A percentile compares a stretch with the other conserved stretches of the same genome.
Conservation (phyloP, 2,329 filamentous ascomycete genomes). For the Blastomyces percursus region DNA sequence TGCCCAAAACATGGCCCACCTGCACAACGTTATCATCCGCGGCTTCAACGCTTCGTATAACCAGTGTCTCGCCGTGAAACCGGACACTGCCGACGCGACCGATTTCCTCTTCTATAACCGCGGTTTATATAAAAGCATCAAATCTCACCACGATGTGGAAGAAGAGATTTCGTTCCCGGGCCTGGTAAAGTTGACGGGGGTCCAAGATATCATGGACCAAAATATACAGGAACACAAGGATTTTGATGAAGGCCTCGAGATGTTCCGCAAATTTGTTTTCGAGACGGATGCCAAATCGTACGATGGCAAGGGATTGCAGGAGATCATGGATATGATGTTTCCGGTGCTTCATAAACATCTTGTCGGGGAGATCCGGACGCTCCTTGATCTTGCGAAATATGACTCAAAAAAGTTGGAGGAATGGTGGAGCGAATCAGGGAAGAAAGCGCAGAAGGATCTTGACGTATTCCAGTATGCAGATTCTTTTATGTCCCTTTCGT, state of each 20-base stretch:
- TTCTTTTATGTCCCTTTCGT: not conserved
- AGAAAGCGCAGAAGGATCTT: slow-evolving; percentile 12
- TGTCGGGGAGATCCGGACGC: slow-evolving; percentile 18
- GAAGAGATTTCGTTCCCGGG: slow-evolving; percentile 24
- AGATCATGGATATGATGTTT: slow-evolving; percentile 16
- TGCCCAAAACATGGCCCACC: slow-evolving; percentile 20
- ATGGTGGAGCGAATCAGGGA: slow-evolving; percentile 12
- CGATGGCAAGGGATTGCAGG: slow-evolving; percentile 15
- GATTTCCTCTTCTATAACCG: slow-evolving; percentile 25
- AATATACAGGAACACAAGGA: slow-evolving; percentile 25
- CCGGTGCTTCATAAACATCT: slow-evolving; percentile 18
- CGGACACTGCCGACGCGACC: slow-evolving; percentile 13
- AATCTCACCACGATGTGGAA: slow-evolving; percentile 26
- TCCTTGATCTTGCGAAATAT: slow-evolving; percentile 14
- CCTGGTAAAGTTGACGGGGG: slow-evolving; percentile 20
- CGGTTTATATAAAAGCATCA: slow-evolving; percentile 23
- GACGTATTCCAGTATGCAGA: slow-evolving; percentile 6
- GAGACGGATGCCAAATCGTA: slow-evolving; percentile 15
- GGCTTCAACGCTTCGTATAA: slow-evolving; percentile 33
- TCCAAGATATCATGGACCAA: slow-evolving; percentile 22
- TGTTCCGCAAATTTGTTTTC: slow-evolving; percentile 17
- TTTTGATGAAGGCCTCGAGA: slow-evolving; percentile 15
- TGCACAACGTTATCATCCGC: slow-evolving; percentile 33
- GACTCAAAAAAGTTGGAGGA: slow-evolving; percentile 15
- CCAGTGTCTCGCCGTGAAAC: slow-evolving; percentile 24